Conservation (phyloP, 345 rosid species). For the Stellera chamaejasme region DNA sequence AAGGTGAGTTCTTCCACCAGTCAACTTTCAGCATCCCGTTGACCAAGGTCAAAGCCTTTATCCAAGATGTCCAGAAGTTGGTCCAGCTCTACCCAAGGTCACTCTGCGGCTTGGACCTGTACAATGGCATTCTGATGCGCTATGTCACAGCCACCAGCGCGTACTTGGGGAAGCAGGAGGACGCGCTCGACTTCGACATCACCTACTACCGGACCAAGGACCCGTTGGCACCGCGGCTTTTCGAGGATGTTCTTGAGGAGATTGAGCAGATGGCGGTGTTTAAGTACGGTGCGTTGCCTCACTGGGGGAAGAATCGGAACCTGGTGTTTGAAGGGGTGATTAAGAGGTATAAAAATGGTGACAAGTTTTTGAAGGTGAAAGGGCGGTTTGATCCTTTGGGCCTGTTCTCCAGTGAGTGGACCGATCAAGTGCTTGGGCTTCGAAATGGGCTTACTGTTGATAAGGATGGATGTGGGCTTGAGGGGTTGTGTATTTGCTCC, state of each 20-base stretch:
- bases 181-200: slow-evolving; percentile 62
- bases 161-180: slow-evolving; percentile 55
- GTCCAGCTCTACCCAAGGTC: slow-evolving; percentile 33
- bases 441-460: slow-evolving; percentile 24
- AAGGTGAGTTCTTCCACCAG: slow-evolving; percentile 49
- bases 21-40: slow-evolving; percentile 45
- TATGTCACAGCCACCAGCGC: slow-evolving; percentile 61
- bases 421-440: slow-evolving; percentile 45
- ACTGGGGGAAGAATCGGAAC: slow-evolving; percentile 78
- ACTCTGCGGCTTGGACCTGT: slow-evolving; percentile 45
- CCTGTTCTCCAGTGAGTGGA: slow-evolving; percentile 69
- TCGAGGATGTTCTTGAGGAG: slow-evolving; percentile 54
- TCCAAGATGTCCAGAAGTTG: slow-evolving; percentile 52
- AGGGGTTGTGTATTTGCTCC: slow-evolving; percentile 58
- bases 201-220: slow-evolving; percentile 59
- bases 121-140: slow-evolving; percentile 63
- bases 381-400: slow-evolving; percentile 47
- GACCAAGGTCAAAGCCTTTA: slow-evolving; percentile 33
- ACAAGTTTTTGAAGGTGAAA: slow-evolving; percentile 36
- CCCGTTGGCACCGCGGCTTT: slow-evolving; percentile 50
- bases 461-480: slow-evolving; percentile 56
- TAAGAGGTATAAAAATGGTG: slow-evolving; percentile 34
- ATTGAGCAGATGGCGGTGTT: slow-evolving; percentile 68
- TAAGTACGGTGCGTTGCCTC: slow-evolving; percentile 58
- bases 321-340: slow-evolving; percentile 42